Base-by-base conservation (phyloP, 1,284 basidiomycete species). In the Trichosporon faecale region DNA sequence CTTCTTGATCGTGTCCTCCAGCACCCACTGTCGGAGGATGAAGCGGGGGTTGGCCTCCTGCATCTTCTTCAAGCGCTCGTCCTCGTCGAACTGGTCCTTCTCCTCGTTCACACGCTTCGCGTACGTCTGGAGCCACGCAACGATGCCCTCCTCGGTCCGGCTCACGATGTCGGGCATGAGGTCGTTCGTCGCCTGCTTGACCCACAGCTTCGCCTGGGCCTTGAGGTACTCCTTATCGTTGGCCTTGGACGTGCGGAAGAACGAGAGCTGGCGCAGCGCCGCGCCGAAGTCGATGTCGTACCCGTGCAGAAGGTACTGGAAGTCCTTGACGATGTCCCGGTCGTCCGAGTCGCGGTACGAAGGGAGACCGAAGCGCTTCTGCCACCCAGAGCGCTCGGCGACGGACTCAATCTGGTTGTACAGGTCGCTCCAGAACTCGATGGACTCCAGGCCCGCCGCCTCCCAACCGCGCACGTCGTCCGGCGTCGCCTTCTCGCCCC, bases 21-120 rank as follows among this genome's bases (percentile, higher is more conserved):
- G 85, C 2, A 97, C 85, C 95, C 95, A 97, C 83, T 97, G 95
- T 70, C 95, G 86, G 70, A 97, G 84, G 46, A 95, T 89, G 81
- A 98, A 97, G 33, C 93, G 86, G 16, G 95, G 95, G 78, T 98
- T 97, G 23, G 86, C 68, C 85, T 82, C 5, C 73, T 71, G 67
- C 85, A 84, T 82, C 40, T 67, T 84, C 25, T 69, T 73, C 64
- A 74, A 75, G 67, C 84, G 80, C 12, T 73, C 75, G 2, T 66
- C 77, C n/a, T 78, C 79, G 18, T 44, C 68, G 16, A 65, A 65
- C 9, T 67, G 64, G 16, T 65, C 65, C 23, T 65, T 46, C 8
- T 65, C 82, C 6, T 80, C 80, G 31, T 85, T 77, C 35, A 93
- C 88, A 9, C 93, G 88, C 52, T 78, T 80, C 0, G 88, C 87